Percentiles rank a stretch among this genome's conserved stretches.
These are phyloP conservation scores for Termitomyces sp. DNA, from an alignment of 768 basidiomycete genomes.

Conservation along the genomic window DNA sequence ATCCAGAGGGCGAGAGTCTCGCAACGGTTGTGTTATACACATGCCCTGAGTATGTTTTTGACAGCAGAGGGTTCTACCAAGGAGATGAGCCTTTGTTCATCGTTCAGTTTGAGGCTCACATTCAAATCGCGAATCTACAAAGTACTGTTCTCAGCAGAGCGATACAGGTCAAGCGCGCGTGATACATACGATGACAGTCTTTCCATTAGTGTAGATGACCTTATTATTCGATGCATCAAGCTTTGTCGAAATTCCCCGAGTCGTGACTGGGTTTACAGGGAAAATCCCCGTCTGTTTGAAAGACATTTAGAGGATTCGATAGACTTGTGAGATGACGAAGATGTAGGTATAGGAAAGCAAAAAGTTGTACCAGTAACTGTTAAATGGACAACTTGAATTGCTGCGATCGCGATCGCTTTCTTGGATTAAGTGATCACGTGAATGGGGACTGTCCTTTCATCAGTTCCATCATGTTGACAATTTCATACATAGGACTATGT, in stretches of 20 bases:
- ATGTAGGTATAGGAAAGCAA: background rate
- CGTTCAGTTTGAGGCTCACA: conserved; percentile 32
- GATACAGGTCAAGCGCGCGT: background rate
- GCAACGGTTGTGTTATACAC: conserved; percentile 84
- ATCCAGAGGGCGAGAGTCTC: conserved; percentile 88
- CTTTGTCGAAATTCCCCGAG: conserved; percentile 66
- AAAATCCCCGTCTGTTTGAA: conserved; percentile 44
- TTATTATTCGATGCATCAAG: conserved; percentile 72
- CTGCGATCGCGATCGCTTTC: background rate
- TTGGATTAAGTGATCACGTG: background rate
- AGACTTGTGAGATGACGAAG: background rate
- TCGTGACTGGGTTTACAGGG: conserved; percentile 65
- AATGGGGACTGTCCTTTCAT: background rate
- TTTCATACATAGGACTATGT: no score
- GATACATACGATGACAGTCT: conserved; percentile 72
- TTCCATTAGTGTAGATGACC: conserved; percentile 81
- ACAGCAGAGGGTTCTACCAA: conserved; percentile 56
- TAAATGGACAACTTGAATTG: background rate
- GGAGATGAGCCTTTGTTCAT: background rate
- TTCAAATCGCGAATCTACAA: conserved; percentile 79
- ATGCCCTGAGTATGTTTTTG: conserved; percentile 72
- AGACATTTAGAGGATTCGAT: conserved; percentile 30
- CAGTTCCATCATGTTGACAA: no score
- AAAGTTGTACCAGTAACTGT: background rate
- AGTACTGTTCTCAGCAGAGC: background rate